Evolutionary conservation across 805 yeast species (phyloP).

Genomic region (Saturnispora zaruensis): DNA sequence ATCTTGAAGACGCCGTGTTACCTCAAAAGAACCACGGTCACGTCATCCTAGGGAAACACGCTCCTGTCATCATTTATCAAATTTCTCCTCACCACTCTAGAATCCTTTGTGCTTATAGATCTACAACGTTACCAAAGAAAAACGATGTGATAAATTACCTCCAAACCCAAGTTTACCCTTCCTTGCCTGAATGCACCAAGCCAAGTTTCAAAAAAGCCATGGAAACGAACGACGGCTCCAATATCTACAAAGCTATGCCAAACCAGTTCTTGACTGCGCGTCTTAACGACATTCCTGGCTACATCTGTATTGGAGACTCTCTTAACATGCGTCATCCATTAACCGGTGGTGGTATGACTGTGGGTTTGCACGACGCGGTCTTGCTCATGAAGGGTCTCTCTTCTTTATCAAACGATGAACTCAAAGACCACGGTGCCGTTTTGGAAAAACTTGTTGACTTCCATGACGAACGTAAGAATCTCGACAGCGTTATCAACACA

Average conservation of each 20-base stretch:
- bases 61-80: constrained; percentile 86
- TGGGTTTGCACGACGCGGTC: constrained; percentile 80
- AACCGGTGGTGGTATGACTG: constrained; percentile 99
- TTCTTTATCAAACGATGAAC: constrained; percentile 42
- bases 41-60: constrained; percentile 76
- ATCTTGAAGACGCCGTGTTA: constrained; percentile 62
- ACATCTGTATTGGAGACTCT: constrained; percentile 84
- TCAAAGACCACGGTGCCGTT: constrained; percentile 51
- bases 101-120: constrained; percentile 79
- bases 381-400: constrained; percentile 56
- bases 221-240: constrained; percentile 27
- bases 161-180: constrained; percentile 49
- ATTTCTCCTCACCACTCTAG: constrained; percentile 77
- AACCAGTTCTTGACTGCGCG: constrained; percentile 82
- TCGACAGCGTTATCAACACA: constrained; percentile 81
- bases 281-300: constrained; percentile 61
- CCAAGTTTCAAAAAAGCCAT: constrained; percentile 68
- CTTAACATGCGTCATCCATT: constrained; percentile 96
- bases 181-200: constrained; percentile 53
- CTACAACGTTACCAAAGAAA: constrained; percentile 61
- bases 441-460: constrained; percentile 52
- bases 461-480: constrained; percentile 67
- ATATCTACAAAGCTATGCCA: constrained; percentile 79
- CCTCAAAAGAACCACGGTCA: constrained; percentile 80
- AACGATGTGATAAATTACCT: constrained; percentile 51